Evolutionary conservation across 2,329 filamentous ascomycete species (phyloP), one percentile per base, ranked within the genome.

Genomic region (Verticillium albo-atrum): DNA sequence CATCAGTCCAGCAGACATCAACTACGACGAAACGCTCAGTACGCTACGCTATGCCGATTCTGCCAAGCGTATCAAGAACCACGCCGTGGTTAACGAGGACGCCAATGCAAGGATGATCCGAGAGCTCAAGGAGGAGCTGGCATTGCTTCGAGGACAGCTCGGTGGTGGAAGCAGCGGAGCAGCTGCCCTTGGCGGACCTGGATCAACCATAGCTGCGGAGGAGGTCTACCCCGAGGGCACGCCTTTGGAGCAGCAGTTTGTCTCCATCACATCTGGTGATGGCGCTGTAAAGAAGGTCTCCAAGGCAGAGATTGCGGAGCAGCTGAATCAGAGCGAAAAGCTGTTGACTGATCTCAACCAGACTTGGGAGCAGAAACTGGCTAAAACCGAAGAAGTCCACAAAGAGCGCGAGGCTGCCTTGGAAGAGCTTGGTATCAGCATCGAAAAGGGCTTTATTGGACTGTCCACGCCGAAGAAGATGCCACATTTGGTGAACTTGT

Each of bases 1-100:
- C 57, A 97, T 99, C 71, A 97, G 93, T 69, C 95, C 95, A 4
- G 95, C 95, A 58, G 95, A 99, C 75, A 98, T 98, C 79, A 99
- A 99, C 76, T 98, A 96, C 71, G 95, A 99, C 66, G 95, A 99
- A 75, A 99, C 96, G 0, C 82, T 99, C 20, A 95, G 93, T 72
- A 99, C 95, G 1, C 82, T 99, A 28, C 87, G 96, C 69, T 99
- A 99, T 74, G 95, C 96, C 59, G 94, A 99, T 72, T 97, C 92
- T 7, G 95, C 95, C 27, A 99, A 99, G 79, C 88, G 95, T 68
- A 99, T 99, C 83, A 98, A 98, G 91, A 99, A 99, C 78, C 95
- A 99, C 74, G 95, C 95, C 60, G 95, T 99, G 56, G 90, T 99
- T 74, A 99, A 99, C 79, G 95, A 99, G 74, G 95, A 99, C 76